Conservation (phyloP, 257 asterid genomes). For the Solanum tarapatanum region DNA sequence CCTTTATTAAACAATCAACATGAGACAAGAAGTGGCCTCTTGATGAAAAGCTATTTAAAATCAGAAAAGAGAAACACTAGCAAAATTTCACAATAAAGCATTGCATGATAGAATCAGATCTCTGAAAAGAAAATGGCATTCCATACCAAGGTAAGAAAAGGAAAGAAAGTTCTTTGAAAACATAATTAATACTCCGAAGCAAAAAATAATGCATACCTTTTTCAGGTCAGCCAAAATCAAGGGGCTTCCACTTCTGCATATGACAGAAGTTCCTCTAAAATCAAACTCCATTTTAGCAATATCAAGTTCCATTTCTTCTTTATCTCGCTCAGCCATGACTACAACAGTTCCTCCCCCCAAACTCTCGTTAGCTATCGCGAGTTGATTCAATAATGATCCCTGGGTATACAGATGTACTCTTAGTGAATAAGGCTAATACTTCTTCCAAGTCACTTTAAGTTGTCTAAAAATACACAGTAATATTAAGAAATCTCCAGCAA, state of each 20-base stretch:
- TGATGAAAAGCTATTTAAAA: neutral
- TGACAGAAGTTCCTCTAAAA: constrained; percentile 84
- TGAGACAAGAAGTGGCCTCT: neutral
- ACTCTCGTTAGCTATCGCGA: constrained; percentile 87
- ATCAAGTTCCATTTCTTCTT: constrained; percentile 95
- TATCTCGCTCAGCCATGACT: constrained; percentile 90
- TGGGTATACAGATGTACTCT: constrained; percentile 7
- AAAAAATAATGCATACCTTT: constrained; percentile 28
- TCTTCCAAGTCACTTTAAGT: neutral
- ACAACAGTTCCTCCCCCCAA: constrained; percentile 86
- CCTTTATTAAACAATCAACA: neutral
- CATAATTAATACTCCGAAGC: neutral
- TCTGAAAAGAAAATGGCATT: neutral
- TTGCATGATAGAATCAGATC: neutral
- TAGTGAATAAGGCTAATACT: neutral
- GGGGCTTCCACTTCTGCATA: constrained; percentile 92
- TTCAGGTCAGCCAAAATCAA: constrained; percentile 77
- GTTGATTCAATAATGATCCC: constrained; percentile 87
- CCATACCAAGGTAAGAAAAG: neutral
- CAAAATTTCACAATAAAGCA: neutral
- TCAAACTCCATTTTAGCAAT: constrained; percentile 84
- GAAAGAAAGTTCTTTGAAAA: neutral
- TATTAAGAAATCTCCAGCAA: neutral
- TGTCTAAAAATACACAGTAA: neutral
- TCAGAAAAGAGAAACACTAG: neutral